Percentiles rank a stretch among this genome's conserved stretches.
These are phyloP conservation scores for Cladorrhinum sp. DNA, from an alignment of 2,329 filamentous ascomycete genomes.

Conservation along the genomic window DNA sequence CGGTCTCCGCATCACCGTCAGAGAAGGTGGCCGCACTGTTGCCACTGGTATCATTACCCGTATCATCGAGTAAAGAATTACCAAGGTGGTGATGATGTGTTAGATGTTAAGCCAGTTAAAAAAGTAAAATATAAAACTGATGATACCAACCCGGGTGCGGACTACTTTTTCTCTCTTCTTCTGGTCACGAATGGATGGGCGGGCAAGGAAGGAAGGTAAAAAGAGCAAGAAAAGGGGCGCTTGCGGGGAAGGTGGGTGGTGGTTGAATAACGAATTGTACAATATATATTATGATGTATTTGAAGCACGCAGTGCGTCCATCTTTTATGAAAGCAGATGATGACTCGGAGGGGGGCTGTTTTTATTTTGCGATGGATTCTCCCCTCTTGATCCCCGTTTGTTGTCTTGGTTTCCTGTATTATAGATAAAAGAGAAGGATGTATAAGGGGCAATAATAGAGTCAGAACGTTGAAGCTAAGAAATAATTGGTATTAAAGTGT, in stretches of 20 bases:
- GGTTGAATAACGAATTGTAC: conserved; percentile 20
- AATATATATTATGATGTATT: conserved; percentile 25
- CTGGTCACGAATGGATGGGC: conserved; percentile 9
- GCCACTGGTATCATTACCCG: conserved; percentile 80
- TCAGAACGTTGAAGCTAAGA: conserved; percentile 4
- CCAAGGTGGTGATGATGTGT: conserved; percentile 11
- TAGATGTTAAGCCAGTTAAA: conserved; percentile 5
- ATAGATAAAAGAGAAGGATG: conserved; percentile 27
- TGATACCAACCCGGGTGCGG: not conserved
- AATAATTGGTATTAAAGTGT: not conserved
- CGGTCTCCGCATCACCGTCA: conserved; percentile 96
- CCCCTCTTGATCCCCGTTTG: conserved; percentile 28
- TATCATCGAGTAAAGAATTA: conserved; percentile 55
- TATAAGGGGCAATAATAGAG: conserved; percentile 23
- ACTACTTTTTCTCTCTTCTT: too few relatives aligned
- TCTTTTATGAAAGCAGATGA: conserved; percentile 19
- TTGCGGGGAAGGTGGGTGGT: too few relatives aligned
- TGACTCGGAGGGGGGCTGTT: conserved; percentile 9
- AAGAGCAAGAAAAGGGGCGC: conserved; percentile 10
- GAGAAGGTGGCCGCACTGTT: conserved; percentile 90
- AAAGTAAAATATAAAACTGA: conserved; percentile 1
- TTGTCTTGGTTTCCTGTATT: conserved; percentile 30
- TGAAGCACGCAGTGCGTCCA: conserved; percentile 20
- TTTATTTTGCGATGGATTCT: conserved; percentile 27
- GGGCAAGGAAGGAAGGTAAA: conserved; percentile 4